A percentile compares a stretch with the other conserved stretches of the same genome.
phyloP scores from a whole-genome alignment of 495 filamentous ascomycete genomes.

The Xylaria castorea region DNA sequence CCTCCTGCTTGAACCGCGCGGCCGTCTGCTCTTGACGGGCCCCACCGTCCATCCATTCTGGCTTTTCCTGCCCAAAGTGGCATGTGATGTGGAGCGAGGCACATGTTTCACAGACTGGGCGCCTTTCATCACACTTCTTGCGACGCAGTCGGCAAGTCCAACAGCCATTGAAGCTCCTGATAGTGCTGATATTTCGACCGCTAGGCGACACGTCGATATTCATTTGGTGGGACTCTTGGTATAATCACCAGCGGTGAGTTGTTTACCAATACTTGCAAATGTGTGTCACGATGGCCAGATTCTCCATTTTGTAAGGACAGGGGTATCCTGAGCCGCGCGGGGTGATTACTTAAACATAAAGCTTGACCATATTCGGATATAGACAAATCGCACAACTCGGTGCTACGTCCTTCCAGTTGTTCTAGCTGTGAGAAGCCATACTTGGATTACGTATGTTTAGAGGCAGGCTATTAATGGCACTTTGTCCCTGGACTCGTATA shows the following conservation, averaged over 20 bases:
- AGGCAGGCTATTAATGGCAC: background rate
- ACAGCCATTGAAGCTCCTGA: slow-evolving; percentile 55
- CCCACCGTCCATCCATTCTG: slow-evolving; percentile 65
- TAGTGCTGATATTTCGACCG: slow-evolving; percentile 26
- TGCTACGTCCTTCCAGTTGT: background rate
- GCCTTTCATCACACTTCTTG: slow-evolving; percentile 62
- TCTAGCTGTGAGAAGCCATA: background rate
- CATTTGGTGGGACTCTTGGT: background rate
- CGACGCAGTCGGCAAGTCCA: slow-evolving; percentile 65
- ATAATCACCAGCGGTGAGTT: background rate
- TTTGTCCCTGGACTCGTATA: background rate
- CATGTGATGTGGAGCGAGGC: slow-evolving; percentile 55
- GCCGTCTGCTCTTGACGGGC: slow-evolving; percentile 56
- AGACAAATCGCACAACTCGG: background rate
- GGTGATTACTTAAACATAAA: background rate
- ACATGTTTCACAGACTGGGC: slow-evolving; percentile 56
- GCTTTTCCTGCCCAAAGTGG: slow-evolving; percentile 54
- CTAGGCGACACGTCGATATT: background rate
- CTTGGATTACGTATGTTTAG: background rate
- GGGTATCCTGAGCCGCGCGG: slow-evolving; percentile 5
- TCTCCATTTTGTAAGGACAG: background rate
- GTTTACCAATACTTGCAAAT: background rate
- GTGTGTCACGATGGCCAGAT: background rate
- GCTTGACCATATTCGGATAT: background rate
- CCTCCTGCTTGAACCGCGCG: slow-evolving; percentile 55